phyloP scores from a whole-genome alignment of 768 basidiomycete genomes.

The Tulasnella sp. region DNA sequence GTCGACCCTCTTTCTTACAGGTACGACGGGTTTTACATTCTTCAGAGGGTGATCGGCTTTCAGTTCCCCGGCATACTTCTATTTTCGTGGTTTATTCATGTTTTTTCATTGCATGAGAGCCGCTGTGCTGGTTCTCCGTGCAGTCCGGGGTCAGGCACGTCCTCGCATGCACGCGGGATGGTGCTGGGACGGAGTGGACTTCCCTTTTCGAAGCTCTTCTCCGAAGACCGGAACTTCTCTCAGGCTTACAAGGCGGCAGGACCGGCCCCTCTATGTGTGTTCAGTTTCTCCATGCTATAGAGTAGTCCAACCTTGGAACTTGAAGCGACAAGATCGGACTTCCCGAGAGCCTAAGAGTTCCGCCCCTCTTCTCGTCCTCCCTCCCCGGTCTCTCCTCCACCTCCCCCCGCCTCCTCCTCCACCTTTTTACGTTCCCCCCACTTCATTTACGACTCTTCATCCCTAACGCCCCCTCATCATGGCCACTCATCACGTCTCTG shows the following conservation, averaged over 20 bases:
- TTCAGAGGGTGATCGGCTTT: neutral
- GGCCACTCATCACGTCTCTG: neutral
- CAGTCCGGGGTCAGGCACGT: constrained; percentile 10
- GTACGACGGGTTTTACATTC: neutral
- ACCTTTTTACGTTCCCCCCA: neutral
- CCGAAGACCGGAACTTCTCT: constrained; percentile 13
- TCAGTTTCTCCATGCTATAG: neutral
- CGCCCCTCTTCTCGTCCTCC: neutral
- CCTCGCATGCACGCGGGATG: neutral
- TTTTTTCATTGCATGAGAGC: neutral
- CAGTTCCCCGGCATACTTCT: neutral
- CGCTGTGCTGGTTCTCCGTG: neutral
- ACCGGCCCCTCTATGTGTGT: neutral
- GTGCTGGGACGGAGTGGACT: constrained; percentile 5
- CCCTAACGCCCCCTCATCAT: neutral
- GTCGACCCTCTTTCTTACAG: neutral
- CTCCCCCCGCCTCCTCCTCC: neutral
- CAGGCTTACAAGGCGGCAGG: neutral
- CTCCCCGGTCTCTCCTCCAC: constrained; percentile 1
- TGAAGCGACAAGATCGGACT: constrained; percentile 10
- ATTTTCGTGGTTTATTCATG: neutral
- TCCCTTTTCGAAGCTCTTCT: constrained; percentile 18
- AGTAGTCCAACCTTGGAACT: neutral
- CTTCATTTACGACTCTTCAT: neutral
- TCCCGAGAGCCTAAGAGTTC: constrained; percentile 13